Evolutionary conservation across 2,329 filamentous ascomycete genomes (phyloP), one percentile per base, ranked within the genome.

Genomic region (Fusarium globosum): DNA sequence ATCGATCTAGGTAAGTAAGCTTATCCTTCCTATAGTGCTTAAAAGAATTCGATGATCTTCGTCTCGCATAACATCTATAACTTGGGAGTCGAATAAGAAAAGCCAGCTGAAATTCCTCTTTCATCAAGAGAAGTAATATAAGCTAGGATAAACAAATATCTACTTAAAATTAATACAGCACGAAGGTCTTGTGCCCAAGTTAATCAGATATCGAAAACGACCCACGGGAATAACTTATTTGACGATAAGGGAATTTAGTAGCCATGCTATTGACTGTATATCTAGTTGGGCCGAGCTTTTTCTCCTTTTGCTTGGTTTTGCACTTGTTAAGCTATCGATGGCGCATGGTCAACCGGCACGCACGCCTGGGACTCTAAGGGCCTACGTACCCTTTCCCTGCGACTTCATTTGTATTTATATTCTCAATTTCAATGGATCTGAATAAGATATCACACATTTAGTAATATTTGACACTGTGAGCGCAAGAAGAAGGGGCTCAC

Each of bases 21-120:
- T 13, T 51, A 20, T 49, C 5, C 21, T 18, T 23, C 0, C 0
- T 18, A 10, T 23, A 14, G 2, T 49, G 7, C 28, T 49, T 7
- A n/a, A 4, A 48, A 10, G 7, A 28, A 20, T n/a, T 12, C 20
- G 3, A 16, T 30, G 3, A 0, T 12, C 28, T n/a, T 30, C 7
- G 10, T n/a, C 2, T 16, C 6, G 21, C 20, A 30, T n/a, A n/a
- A 1, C 9, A 48, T 48, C 6, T 3, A 15, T 21, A 0, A 21
- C 7, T 11, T 28, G 26, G 26, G 4, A 3, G 1, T 28, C 18
- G 1, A 13, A 14, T 15, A 11, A 8, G 13, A 4, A 28, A 26
- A 20, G 4, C 16, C 12, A 9, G 16, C 7, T 14, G 12, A 14
- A 6, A 6, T 23, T 15, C 0, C 10, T 42, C 15, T n/a, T 23